A percentile compares a stretch with the other conserved stretches of the same genome.
Evolutionary conservation across 1,139 yeast species (phyloP).

Genomic region (Candida albicans): DNA sequence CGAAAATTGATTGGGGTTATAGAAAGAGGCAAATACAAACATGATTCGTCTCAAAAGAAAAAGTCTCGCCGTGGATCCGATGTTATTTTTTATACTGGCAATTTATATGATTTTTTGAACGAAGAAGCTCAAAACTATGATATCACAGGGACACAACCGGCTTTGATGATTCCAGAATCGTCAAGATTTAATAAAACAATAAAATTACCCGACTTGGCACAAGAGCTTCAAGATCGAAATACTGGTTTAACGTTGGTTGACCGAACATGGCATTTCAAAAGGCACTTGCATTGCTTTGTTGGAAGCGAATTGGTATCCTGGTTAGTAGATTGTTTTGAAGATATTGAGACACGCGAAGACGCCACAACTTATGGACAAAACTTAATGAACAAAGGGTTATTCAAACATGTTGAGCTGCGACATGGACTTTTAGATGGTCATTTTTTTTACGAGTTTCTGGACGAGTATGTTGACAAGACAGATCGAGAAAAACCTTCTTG

Average conservation of each 20-base stretch:
- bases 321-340: constrained; percentile 76
- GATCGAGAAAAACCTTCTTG: constrained; percentile 27
- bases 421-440: constrained; percentile 91
- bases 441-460: constrained; percentile 76
- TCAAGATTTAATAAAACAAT: constrained; percentile 38
- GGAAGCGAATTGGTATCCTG: constrained; percentile 87
- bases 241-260: constrained; percentile 70
- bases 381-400: constrained; percentile 68
- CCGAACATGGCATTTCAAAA: constrained; percentile 88
- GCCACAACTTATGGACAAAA: constrained; percentile 79
- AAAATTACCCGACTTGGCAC: constrained; percentile 50
- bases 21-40: constrained; percentile 54
- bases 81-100: constrained; percentile 85
- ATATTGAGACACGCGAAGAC: constrained; percentile 76
- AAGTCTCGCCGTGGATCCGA: constrained; percentile 64
- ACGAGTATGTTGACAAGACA: constrained; percentile 49
- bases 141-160: constrained; percentile 35
- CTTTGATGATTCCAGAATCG: constrained; percentile 35
- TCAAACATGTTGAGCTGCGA: constrained; percentile 77
- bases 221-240: constrained; percentile 59
- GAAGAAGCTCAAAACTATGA: constrained; percentile 36
- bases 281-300: constrained; percentile 74
- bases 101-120: constrained; percentile 62
- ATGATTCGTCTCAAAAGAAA: constrained; percentile 39
- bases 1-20: constrained; percentile 67